phyloP scores from a whole-genome alignment of 1,284 basidiomycete species.

The Pyrrhoderma noxium region DNA sequence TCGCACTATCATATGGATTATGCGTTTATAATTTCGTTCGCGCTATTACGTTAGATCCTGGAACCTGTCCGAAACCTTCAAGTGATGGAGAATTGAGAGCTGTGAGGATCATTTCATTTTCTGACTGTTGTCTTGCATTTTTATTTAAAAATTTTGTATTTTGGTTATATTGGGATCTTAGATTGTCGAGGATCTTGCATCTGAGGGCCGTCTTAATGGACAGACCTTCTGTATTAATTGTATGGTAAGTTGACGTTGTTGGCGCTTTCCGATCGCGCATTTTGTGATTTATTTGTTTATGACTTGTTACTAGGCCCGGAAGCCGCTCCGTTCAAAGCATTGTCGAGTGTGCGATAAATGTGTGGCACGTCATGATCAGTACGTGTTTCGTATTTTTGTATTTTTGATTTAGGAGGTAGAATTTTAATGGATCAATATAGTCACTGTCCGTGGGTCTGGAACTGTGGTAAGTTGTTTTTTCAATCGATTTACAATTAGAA shows the following conservation, averaged over 20 bases:
- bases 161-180: too few relatives aligned
- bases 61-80: slow-evolving; percentile 75
- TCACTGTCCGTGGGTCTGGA: slow-evolving; percentile 99
- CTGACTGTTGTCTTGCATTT: slow-evolving; percentile 5
- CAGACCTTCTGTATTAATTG: slow-evolving; percentile 95
- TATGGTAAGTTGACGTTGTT: slow-evolving; percentile 48
- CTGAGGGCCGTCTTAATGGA: slow-evolving; percentile 83
- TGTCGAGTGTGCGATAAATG: slow-evolving; percentile 91
- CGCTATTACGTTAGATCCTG: slow-evolving; percentile 83
- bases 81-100: slow-evolving; percentile 80
- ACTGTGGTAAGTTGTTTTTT: slow-evolving; percentile 74
- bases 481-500: too few relatives aligned
- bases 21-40: slow-evolving; percentile 90
- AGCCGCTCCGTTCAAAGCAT: slow-evolving; percentile 92
- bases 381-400: slow-evolving; percentile 32
- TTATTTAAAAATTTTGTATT: too few relatives aligned
- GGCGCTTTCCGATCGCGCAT: background rate
- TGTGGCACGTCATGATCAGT: slow-evolving; percentile 88
- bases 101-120: slow-evolving; percentile 33
- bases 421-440: slow-evolving; percentile 33
- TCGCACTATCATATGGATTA: slow-evolving; percentile 62
- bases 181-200: slow-evolving; percentile 87
- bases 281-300: too few relatives aligned
- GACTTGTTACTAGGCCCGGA: slow-evolving; percentile 53
- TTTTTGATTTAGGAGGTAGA: background rate